Evolutionary conservation across 495 filamentous ascomycete genomes (phyloP).

Genomic region (Pseudevernia furfuracea): DNA sequence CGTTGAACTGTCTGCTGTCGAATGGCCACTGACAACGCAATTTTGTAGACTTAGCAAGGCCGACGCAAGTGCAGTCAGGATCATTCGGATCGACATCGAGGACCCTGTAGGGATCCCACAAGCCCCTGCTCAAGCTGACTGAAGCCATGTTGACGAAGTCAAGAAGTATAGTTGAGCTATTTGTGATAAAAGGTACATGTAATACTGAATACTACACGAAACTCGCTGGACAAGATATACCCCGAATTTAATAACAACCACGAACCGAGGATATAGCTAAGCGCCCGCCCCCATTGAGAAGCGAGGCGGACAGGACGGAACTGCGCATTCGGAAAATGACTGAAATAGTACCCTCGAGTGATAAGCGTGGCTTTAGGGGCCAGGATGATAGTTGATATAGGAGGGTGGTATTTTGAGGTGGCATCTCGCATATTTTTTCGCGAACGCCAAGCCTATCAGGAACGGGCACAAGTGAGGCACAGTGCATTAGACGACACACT

Average conservation of each 20-base stretch:
- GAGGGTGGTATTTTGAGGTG: neutral
- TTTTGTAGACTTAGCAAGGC: neutral
- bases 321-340: neutral
- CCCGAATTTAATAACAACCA: neutral
- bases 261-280: neutral
- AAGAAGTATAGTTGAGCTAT: neutral
- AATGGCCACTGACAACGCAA: neutral
- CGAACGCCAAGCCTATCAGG: neutral
- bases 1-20: neutral
- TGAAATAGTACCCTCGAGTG: neutral
- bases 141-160: neutral
- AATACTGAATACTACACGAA: no score
- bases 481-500: neutral
- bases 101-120: slow-evolving; percentile 2
- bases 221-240: neutral
- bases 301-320: neutral
- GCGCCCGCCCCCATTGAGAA: neutral
- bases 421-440: neutral
- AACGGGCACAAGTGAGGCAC: neutral
- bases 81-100: neutral
- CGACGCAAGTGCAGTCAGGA: neutral
- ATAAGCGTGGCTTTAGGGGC: neutral
- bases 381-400: neutral
- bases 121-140: neutral
- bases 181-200: neutral